Evolutionary conservation across 108 stramenopile genomes (phyloP).

Genomic region (Poteriospumella lacustris): DNA sequence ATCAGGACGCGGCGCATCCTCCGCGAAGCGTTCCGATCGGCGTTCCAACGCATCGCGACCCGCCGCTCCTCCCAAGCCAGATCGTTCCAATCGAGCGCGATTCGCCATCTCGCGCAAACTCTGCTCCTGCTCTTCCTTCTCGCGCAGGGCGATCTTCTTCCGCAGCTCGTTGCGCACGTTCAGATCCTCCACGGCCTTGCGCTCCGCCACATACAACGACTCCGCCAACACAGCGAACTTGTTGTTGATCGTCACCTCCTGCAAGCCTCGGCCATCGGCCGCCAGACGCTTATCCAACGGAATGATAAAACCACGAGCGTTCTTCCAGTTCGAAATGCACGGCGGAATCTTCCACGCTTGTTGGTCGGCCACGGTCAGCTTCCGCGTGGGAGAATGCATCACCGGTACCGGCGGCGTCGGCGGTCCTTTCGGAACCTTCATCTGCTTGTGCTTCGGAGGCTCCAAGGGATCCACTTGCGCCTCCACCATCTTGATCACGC

Average conservation of each 20-base stretch:
- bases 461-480: conserved; percentile 92
- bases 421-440: conserved; percentile 58
- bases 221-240: conserved; percentile 89
- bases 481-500: conserved; percentile 95
- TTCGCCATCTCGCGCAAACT: conserved; percentile 84
- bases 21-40: no score
- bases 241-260: conserved; percentile 83
- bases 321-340: conserved; percentile 97
- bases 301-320: conserved; percentile 91
- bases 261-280: conserved; percentile 89
- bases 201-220: conserved; percentile 88
- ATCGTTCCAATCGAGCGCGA: conserved; percentile 78
- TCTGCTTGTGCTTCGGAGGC: conserved; percentile 96
- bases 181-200: conserved; percentile 87
- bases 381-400: conserved; percentile 56
- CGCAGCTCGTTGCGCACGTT: conserved; percentile 77
- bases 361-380: conserved; percentile 58
- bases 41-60: no score
- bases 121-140: conserved; percentile 80
- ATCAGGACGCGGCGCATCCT: conserved; percentile 40
- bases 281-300: conserved; percentile 96
- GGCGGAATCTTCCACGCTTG: conserved; percentile 94
- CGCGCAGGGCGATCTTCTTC: conserved; percentile 71
- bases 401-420: conserved; percentile 54
- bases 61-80: conserved; percentile 33